Percentiles rank a stretch among this genome's conserved stretches.
Conservation (phyloP, 805 yeast species). For the Myxozyma monticola region DNA sequence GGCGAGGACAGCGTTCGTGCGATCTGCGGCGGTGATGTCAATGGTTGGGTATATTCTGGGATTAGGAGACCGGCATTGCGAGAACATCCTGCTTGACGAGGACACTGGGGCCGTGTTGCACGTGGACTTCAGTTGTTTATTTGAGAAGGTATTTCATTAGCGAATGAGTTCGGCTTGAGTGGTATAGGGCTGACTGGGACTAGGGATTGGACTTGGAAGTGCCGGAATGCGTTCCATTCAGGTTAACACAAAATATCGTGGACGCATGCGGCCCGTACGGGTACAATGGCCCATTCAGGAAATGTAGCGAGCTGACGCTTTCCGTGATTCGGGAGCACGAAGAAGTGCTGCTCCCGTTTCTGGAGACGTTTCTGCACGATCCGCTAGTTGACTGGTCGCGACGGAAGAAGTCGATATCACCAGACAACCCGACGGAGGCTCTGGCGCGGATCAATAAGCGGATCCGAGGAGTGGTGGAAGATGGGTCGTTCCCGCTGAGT, state of each 20-base stretch:
- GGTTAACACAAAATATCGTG: constrained; percentile 82
- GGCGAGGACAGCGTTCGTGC: constrained; percentile 69
- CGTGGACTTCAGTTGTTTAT: constrained; percentile 95
- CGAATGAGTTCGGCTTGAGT: constrained; percentile 59
- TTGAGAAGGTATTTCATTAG: constrained; percentile 60
- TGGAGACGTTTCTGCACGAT: constrained; percentile 91
- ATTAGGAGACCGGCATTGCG: constrained; percentile 95
- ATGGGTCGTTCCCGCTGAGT: constrained; percentile 72
- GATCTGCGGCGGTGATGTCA: constrained; percentile 93
- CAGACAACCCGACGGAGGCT: constrained; percentile 26
- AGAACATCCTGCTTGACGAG: constrained; percentile 74
- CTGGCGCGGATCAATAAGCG: constrained; percentile 19
- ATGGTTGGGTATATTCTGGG: constrained; percentile 94
- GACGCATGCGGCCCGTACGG: constrained; percentile 89
- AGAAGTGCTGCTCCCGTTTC: constrained; percentile 78
- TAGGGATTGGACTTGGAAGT: constrained; percentile 66
- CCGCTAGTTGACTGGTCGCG: constrained; percentile 79
- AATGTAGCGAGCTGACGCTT: constrained; percentile 81
- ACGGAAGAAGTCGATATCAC: constrained; percentile 30
- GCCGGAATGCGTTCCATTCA: constrained; percentile 93
- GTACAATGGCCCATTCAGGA: constrained; percentile 85
- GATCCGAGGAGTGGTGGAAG: constrained; percentile 13
- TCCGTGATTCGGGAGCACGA: constrained; percentile 73
- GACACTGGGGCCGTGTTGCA: constrained; percentile 79
- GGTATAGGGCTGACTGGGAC: constrained; percentile 90